phyloP scores from a whole-genome alignment of 148 eudicot genomes.

The Cornus controversa region DNA sequence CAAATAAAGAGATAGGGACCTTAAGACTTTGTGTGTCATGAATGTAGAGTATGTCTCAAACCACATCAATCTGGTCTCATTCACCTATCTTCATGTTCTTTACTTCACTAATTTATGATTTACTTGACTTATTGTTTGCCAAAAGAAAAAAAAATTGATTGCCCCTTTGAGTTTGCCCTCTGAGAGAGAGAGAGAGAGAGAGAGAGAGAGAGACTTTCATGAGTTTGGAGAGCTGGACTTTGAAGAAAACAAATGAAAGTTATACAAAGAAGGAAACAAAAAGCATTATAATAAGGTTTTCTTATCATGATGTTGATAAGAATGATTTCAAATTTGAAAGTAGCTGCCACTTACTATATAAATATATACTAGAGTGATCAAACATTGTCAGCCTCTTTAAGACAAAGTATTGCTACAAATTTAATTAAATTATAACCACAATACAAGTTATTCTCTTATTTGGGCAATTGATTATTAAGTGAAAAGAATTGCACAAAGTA shows the following conservation, averaged over 20 bases:
- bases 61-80: too few relatives aligned
- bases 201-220: not conserved
- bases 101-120: not conserved
- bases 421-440: not conserved
- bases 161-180: not conserved
- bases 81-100: not conserved
- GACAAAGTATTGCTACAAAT: not conserved
- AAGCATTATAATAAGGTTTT: not conserved
- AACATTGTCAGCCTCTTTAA: not conserved
- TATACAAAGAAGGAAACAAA: not conserved
- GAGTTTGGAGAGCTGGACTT: too few relatives aligned
- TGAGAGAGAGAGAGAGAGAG: not conserved
- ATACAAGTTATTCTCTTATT: not conserved
- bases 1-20: too few relatives aligned
- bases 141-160: too few relatives aligned
- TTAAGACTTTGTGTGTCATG: too few relatives aligned
- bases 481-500: slow-evolving; percentile 2
- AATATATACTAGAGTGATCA: not conserved
- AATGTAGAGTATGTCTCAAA: too few relatives aligned
- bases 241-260: not conserved
- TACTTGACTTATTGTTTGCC: not conserved
- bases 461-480: not conserved
- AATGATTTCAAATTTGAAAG: not conserved
- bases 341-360: not conserved
- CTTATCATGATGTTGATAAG: not conserved